A percentile compares a stretch with the other conserved stretches of the same genome.
These are phyloP conservation scores for Ormosia emarginata DNA, from an alignment of 306 rosid species.

Conservation along the genomic window DNA sequence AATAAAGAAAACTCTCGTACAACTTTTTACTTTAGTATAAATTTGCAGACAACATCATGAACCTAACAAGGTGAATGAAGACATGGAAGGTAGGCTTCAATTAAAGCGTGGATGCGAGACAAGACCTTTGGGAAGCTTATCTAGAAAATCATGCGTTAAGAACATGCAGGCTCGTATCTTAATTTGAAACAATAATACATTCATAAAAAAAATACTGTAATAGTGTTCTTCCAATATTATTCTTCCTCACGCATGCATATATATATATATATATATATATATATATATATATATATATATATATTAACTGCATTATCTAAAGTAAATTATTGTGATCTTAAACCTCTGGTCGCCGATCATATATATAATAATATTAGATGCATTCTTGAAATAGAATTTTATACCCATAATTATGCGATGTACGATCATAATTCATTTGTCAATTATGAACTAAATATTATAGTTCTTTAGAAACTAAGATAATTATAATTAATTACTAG, in stretches of 20 bases:
- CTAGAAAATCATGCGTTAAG: not conserved
- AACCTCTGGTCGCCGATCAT: not conserved
- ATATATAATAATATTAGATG: not conserved
- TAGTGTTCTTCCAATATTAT: not conserved
- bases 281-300: no score
- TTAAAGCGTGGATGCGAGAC: not conserved
- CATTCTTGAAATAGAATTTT: not conserved
- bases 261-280: not conserved
- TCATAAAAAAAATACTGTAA: not conserved
- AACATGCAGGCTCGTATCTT: not conserved
- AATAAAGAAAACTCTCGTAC: no score
- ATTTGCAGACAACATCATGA: not conserved
- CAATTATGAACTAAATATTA: not conserved
- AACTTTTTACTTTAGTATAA: not conserved
- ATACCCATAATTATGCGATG: not conserved
- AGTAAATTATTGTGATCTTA: not conserved
- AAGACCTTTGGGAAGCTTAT: conserved; percentile 10
- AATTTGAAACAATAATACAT: not conserved
- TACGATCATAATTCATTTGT: not conserved
- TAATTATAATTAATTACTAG: not conserved
- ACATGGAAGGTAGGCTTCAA: not conserved
- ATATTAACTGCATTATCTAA: no score
- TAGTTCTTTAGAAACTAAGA: not conserved
- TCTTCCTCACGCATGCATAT: not conserved
- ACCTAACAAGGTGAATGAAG: not conserved